Evolutionary conservation across 2,329 filamentous ascomycete species (phyloP).

Genomic region (Drechslera avenae): DNA sequence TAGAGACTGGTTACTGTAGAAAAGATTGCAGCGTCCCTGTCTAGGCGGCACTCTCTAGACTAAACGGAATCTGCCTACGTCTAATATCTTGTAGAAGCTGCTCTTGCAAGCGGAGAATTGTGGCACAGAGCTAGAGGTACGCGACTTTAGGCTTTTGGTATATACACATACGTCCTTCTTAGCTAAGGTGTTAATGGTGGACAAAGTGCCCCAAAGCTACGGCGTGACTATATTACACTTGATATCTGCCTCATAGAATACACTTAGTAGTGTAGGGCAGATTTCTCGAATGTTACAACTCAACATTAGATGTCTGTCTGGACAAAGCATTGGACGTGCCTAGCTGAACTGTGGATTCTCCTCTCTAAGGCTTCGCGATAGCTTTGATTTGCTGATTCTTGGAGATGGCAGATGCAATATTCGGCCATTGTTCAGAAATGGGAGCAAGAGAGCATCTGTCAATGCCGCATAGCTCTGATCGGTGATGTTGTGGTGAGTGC

Average conservation of each 20-base stretch:
- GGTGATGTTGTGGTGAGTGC: not conserved
- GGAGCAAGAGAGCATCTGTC: not conserved
- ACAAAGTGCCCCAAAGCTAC: not conserved
- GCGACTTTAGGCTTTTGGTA: not conserved
- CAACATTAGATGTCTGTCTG: not conserved
- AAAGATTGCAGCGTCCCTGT: not conserved
- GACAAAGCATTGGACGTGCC: not conserved
- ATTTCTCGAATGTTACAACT: not conserved
- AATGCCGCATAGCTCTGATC: constrained; percentile 1
- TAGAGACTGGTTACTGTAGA: not conserved
- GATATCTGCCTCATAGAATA: not conserved
- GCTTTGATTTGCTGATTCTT: not conserved
- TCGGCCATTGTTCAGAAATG: not conserved
- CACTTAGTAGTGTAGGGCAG: not conserved
- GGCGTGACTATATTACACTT: not conserved
- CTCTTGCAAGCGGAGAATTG: not conserved
- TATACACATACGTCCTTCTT: constrained; percentile 1
- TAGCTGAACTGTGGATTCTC: too few species aligned
- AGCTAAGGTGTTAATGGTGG: not conserved
- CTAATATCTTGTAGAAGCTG: not conserved
- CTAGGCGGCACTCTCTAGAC: not conserved
- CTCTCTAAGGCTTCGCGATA: too few species aligned
- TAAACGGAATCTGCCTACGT: not conserved
- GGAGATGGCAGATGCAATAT: not conserved
- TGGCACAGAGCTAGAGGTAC: not conserved